Base-by-base conservation (phyloP, 2,329 filamentous ascomycete species). In the Exophiala calicioides region DNA sequence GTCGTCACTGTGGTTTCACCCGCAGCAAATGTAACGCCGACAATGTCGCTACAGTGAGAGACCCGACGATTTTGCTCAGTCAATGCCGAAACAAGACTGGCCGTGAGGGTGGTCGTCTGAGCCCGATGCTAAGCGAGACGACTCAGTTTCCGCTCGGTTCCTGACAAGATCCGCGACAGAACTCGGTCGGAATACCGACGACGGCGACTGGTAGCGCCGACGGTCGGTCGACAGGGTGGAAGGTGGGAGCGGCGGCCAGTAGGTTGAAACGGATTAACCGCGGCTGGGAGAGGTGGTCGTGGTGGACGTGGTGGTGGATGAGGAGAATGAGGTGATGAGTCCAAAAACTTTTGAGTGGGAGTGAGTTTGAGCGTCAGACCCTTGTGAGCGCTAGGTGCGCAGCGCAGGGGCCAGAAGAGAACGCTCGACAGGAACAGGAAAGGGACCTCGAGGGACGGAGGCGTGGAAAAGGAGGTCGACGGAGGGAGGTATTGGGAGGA, bases 311-410 rank as follows among this genome's bases (percentile, higher is more conserved):
- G 44, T 26, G 37, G 23, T 26, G 18, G 20, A 23, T 26, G 36
- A 15, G 16, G 37, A 42, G 44, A 30, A 38, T 48, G 44, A 52
- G 44, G 41, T 52, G 40, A 47, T 32, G 49, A 29, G 41, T 33
- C 50, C 41, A 44, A 52, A 49, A 49, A 38, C 26, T 52, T 52
- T 49, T 48, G 42, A 49, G 50, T 45, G 45, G 40, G 27, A 37
- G 36, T 40, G 19, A 21, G 24, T 23, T 33, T 34, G 16, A 46
- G 27, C 24, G 31, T 38, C 35, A 35, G 35, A 36, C 50, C 43
- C 37, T 23, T 35, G 35, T 18, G 12, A 29, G 34, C 32, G 33
- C 39, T 42, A 27, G 35, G 9, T 23, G 8, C n/a, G 23, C 26
- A 42, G 37, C 43, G 40, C 38, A 43, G 30, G 46, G 42, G 34